phyloP scores from a whole-genome alignment of 345 rosid genomes.

The Eucalyptus globulus region DNA sequence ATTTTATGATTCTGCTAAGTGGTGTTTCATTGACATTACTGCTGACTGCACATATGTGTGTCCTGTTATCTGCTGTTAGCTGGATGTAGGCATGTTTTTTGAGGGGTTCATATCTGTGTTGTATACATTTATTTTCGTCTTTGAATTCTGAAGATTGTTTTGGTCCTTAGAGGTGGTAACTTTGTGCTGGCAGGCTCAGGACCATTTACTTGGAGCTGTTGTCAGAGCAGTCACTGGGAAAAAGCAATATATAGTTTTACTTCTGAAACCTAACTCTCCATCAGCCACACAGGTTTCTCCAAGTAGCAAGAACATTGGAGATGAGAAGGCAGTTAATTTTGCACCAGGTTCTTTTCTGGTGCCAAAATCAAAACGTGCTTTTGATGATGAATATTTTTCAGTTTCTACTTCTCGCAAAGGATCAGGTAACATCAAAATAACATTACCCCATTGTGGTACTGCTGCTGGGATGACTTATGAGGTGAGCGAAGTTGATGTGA shows the following conservation, averaged over 20 bases:
- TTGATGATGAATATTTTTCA: conserved; percentile 46
- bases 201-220: conserved; percentile 82
- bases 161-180: not conserved
- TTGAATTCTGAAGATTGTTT: not conserved
- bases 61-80: not conserved
- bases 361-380: conserved; percentile 70
- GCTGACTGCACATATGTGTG: not conserved
- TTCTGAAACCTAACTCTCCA: conserved; percentile 66
- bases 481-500: conserved; percentile 62
- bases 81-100: not conserved
- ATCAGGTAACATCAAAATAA: conserved; percentile 47
- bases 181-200: conserved; percentile 44
- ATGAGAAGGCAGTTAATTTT: conserved; percentile 35
- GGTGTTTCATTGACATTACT: not conserved
- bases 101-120: not conserved
- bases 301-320: conserved; percentile 20
- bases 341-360: conserved; percentile 43
- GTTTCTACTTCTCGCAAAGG: conserved; percentile 51
- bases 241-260: conserved; percentile 57
- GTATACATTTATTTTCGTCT: not conserved
- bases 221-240: conserved; percentile 38
- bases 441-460: conserved; percentile 50
- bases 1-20: not conserved
- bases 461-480: conserved; percentile 84
- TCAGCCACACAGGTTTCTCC: conserved; percentile 28